A percentile compares a stretch with the other conserved stretches of the same genome.
Conservation (phyloP, 805 yeast genomes). For the Dipodascus geniculatus region DNA sequence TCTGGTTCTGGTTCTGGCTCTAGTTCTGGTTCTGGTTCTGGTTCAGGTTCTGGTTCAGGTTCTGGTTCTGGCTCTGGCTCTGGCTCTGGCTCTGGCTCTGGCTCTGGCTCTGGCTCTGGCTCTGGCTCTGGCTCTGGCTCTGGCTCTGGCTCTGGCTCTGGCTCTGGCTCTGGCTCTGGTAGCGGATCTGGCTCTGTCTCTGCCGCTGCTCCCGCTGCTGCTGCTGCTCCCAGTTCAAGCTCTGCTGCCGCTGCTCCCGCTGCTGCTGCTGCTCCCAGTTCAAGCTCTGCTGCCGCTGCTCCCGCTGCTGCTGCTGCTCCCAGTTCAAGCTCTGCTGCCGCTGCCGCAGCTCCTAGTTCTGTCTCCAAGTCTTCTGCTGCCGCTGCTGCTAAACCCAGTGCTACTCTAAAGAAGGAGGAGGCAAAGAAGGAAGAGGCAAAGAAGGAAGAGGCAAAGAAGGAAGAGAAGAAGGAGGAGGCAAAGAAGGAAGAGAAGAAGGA, state of each 20-base stretch:
- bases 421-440: background rate
- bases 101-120: background rate
- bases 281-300: too few species aligned
- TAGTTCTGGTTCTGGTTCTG: background rate
- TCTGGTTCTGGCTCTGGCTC: background rate
- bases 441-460: background rate
- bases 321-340: background rate
- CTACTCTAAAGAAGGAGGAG: too few species aligned
- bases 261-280: too few species aligned
- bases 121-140: background rate
- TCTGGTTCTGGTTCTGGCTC: background rate
- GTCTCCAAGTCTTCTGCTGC: background rate
- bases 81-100: background rate
- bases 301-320: too few species aligned
- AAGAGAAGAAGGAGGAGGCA: background rate
- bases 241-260: background rate
- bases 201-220: background rate
- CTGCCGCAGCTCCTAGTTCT: background rate
- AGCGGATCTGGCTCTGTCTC: background rate
- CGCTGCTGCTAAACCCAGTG: background rate
- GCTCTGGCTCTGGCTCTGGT: background rate
- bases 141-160: background rate
- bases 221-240: background rate
- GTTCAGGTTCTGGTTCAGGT: background rate
- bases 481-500: background rate